These are phyloP conservation scores for Gentiana dahurica DNA, from an alignment of 257 asterid species.

Conservation along the genomic window DNA sequence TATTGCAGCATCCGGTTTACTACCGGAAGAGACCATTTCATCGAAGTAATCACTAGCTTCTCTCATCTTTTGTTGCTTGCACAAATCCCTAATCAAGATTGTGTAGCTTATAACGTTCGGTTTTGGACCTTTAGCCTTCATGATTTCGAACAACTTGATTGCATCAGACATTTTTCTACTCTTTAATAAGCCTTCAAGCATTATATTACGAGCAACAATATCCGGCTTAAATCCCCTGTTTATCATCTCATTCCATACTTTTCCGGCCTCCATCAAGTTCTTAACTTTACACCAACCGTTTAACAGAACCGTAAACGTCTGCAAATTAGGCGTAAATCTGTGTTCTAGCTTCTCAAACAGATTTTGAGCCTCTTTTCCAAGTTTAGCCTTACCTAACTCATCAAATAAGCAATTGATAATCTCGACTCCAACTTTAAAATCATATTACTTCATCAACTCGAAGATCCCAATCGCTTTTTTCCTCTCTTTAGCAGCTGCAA, in stretches of 20 bases:
- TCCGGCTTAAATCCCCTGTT: conserved; percentile 76
- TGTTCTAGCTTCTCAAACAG: conserved; percentile 63
- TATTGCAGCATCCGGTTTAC: conserved; percentile 55
- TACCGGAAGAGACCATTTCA: conserved; percentile 50
- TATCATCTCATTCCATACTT: conserved; percentile 78
- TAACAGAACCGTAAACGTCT: conserved; percentile 60
- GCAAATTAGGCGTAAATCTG: conserved; percentile 52
- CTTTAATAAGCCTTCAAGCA: conserved; percentile 74
- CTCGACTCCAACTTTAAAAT: conserved; percentile 49
- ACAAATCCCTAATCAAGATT: conserved; percentile 45
- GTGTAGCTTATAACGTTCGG: conserved; percentile 73
- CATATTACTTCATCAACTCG: conserved; percentile 71
- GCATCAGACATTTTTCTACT: conserved; percentile 53
- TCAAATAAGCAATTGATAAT: conserved; percentile 69
- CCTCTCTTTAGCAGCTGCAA: conserved; percentile 85
- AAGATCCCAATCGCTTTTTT: conserved; percentile 66
- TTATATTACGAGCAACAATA: conserved; percentile 61
- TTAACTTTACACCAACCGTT: conserved; percentile 78
- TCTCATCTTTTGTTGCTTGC: conserved; percentile 50
- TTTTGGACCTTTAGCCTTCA: conserved; percentile 66
- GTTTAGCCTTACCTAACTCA: conserved; percentile 75
- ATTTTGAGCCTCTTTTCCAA: conserved; percentile 68
- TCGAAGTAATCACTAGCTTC: conserved; percentile 49
- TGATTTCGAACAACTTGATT: conserved; percentile 57
- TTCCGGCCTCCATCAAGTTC: conserved; percentile 82